Evolutionary conservation across 2,329 filamentous ascomycete species (phyloP).

Genomic region (Beauveria sp.): DNA sequence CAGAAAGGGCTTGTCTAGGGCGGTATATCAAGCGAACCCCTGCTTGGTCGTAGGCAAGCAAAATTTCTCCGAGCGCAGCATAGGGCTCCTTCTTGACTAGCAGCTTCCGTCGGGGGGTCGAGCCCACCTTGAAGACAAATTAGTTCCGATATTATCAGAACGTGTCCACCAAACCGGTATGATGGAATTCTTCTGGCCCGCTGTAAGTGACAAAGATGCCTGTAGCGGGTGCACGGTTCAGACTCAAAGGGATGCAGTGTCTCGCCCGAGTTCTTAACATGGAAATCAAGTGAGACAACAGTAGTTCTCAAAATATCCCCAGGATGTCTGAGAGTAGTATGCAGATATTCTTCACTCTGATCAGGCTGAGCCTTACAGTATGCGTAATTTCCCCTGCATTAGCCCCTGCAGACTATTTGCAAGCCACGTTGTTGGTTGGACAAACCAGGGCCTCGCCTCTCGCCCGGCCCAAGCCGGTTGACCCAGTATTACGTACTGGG

Average conservation of each 20-base stretch:
- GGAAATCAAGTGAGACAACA: not conserved
- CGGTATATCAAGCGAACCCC: not conserved
- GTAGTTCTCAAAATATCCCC: too few relatives aligned
- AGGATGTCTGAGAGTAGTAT: too few relatives aligned
- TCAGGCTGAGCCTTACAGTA: not conserved
- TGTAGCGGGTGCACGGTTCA: not conserved
- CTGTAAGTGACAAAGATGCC: not conserved
- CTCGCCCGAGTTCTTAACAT: not conserved
- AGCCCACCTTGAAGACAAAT: not conserved
- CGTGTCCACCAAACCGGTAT: too few relatives aligned
- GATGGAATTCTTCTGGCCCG: too few relatives aligned
- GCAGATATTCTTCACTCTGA: too few relatives aligned
- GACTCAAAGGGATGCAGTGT: not conserved
- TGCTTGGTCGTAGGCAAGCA: not conserved
- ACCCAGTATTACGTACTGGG: not conserved
- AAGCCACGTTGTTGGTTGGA: conserved; percentile 1
- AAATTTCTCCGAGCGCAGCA: not conserved
- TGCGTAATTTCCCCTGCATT: conserved; percentile 8
- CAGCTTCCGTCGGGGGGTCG: not conserved
- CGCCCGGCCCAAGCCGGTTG: not conserved
- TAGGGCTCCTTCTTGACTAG: not conserved
- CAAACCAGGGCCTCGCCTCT: not conserved
- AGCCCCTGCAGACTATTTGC: conserved; percentile 3
- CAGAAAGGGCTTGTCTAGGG: not conserved
- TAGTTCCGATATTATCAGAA: not conserved